Conservation (phyloP, 768 basidiomycete species). For the Rickenella mellea region DNA sequence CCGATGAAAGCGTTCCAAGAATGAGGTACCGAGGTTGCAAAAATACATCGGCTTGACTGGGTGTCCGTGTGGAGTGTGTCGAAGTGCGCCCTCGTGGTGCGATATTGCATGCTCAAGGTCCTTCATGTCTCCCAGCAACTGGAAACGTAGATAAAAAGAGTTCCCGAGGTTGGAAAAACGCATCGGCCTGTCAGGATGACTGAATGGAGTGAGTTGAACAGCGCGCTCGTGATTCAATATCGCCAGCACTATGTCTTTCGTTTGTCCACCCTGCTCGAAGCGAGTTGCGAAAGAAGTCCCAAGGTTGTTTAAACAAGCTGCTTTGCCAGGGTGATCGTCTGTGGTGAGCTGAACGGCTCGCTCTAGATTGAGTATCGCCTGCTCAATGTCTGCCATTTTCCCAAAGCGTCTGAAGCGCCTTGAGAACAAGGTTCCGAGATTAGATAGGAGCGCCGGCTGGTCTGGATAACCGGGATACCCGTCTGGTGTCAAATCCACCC, state of each 20-base stretch:
- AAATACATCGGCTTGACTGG: conserved; percentile 1
- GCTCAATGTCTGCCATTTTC: not conserved
- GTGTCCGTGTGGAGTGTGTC: not conserved
- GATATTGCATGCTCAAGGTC: conserved; percentile 1
- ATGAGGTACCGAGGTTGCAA: not conserved
- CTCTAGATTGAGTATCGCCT: too few relatives aligned
- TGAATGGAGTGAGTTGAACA: not conserved
- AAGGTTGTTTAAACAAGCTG: too few relatives aligned
- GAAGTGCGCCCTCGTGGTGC: not conserved
- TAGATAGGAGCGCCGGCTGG: not conserved
- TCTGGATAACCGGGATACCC: too few relatives aligned
- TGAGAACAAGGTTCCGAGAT: not conserved
- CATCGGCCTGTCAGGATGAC: not conserved
- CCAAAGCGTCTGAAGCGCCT: not conserved
- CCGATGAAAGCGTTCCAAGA: not conserved
- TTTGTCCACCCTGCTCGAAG: too few relatives aligned
- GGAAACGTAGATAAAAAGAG: not conserved
- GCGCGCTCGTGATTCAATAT: not conserved
- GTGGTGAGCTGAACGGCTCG: conserved; percentile 49
- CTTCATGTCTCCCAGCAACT: not conserved
- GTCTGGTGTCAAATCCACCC: too few relatives aligned
- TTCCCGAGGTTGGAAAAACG: conserved; percentile 2
- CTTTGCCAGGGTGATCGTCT: conserved; percentile 69
- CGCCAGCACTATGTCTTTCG: too few relatives aligned
- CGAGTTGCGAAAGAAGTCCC: too few relatives aligned